Percentiles rank a stretch among this genome's conserved stretches.
These are phyloP conservation scores for Coemansia sp. DNA, from an alignment of 192 early-diverging fungal species.

Conservation along the genomic window DNA sequence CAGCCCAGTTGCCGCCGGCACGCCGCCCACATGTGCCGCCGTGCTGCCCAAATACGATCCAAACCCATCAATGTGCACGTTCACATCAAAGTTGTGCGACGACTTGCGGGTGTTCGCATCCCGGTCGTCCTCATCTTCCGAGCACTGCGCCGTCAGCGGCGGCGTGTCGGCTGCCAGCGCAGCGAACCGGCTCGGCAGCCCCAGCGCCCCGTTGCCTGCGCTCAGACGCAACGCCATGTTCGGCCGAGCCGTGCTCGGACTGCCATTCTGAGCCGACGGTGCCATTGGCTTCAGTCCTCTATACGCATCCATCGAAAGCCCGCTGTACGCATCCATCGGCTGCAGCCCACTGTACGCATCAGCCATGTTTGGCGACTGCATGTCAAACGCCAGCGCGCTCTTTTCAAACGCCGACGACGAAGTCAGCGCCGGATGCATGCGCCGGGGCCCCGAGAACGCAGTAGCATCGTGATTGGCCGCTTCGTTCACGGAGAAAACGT, in stretches of 20 bases:
- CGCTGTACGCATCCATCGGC: conserved; percentile 17
- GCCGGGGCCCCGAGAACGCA: background rate
- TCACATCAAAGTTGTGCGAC: conserved; percentile 24
- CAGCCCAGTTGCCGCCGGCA: background rate
- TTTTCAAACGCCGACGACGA: conserved; percentile 21
- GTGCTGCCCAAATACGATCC: conserved; percentile 13
- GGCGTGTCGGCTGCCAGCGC: conserved; percentile 23
- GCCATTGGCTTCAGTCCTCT: conserved; percentile 27
- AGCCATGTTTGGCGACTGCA: conserved; percentile 9
- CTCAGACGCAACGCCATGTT: conserved; percentile 15
- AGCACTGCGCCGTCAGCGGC: conserved; percentile 43
- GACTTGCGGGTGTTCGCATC: conserved; percentile 15
- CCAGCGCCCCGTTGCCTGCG: conserved; percentile 32
- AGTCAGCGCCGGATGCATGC: conserved; percentile 1
- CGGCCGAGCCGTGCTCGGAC: background rate
- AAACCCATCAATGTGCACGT: conserved; percentile 15
- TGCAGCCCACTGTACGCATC: conserved; percentile 12
- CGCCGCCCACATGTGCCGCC: background rate
- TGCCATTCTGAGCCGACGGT: background rate
- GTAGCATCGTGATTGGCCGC: conserved; percentile 13
- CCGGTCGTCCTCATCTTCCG: conserved; percentile 49
- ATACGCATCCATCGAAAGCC: background rate
- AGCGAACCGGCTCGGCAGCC: conserved; percentile 16
- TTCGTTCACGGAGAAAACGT: conserved; percentile 44
- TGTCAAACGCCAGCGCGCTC: conserved; percentile 20